phyloP scores from a whole-genome alignment of 768 basidiomycete genomes.

The Suillus brevipes region DNA sequence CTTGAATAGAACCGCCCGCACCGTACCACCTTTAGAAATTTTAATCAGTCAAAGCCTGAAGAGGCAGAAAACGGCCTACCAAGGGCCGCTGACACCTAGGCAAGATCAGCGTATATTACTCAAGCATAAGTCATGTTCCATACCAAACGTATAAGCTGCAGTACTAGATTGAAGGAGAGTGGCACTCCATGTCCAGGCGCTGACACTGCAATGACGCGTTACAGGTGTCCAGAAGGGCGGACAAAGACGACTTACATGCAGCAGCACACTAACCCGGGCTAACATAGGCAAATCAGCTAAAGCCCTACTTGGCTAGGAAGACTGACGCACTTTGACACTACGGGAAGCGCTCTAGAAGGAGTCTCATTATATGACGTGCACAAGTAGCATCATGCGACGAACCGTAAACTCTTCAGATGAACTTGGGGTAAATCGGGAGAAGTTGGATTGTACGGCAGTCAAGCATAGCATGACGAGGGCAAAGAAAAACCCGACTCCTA shows the following conservation, averaged over 20 bases:
- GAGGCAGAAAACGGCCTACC: conserved; percentile 16
- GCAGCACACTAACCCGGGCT: conserved; percentile 38
- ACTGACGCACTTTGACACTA: conserved; percentile 30
- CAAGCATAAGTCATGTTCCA: not conserved
- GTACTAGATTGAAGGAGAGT: conserved; percentile 39
- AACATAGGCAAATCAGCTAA: not conserved
- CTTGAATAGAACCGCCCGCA: conserved; percentile 40
- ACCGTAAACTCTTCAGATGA: conserved; percentile 37
- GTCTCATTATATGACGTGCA: not conserved
- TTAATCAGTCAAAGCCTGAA: conserved; percentile 6
- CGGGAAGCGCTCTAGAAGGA: conserved; percentile 30
- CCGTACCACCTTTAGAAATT: conserved; percentile 33
- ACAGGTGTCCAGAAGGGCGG: not conserved
- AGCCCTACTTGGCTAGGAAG: not conserved
- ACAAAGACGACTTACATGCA: conserved; percentile 26
- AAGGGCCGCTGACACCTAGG: conserved; percentile 36
- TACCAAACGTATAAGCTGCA: conserved; percentile 36
- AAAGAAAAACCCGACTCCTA: conserved; percentile 39
- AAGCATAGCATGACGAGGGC: conserved; percentile 36
- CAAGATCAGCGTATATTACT: not conserved
- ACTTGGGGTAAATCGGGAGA: conserved; percentile 34
- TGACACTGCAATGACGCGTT: conserved; percentile 20
- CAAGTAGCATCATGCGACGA: not conserved
- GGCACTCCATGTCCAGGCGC: conserved; percentile 43
- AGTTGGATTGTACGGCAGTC: conserved; percentile 34